Evolutionary conservation across 2,329 filamentous ascomycete genomes (phyloP), one percentile per base, ranked within the genome.

Genomic region (Aspergillus alliaceus): DNA sequence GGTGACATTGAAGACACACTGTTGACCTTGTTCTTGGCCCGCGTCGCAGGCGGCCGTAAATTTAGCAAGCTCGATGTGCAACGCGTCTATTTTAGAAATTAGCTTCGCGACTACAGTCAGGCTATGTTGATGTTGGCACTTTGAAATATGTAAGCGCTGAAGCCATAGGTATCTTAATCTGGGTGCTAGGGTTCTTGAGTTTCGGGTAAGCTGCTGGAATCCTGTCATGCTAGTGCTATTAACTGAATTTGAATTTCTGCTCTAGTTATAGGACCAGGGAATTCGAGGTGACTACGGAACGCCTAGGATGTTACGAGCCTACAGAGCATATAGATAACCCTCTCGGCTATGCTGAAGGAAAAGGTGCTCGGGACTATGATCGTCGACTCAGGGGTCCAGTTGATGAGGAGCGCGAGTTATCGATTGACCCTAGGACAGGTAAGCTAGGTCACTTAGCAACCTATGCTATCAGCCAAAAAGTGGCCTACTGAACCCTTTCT

Each of bases 31-130:
- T 77, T 87, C 47, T 84, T 89, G 72, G 85, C 86, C 42, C 81
- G 83, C 59, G 81, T 82, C 39, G 81, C 83, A 35, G 86, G 85
- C 61, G 84, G 84, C 65, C 92, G 93, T 80, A 96, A 93, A 70
- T 96, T 96, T 77, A 86, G 84, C 80, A 95, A 95, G 79, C 85
- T 96, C 69, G 89, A 88, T 70, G 90, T 96, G 61, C 90, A 93
- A 62, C 86, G 92, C 59, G 90, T 96, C 62, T 97, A 97, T 80
- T 97, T 97, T 79, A 93, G 93, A 63, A 97, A 96, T 80, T 96
- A 93, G 93, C 85, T 96, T 32, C 86, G 86, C 55, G 93, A 97
- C 76, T 97, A 97, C 77, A 95, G 90, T 53, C 93, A 97, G 76
- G 93, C 92, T 59, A n/a, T n/a, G 90, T 96, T 67, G 93, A 97